Evolutionary conservation across 2,329 filamentous ascomycete genomes (phyloP).

Genomic region (Xylaria sp.): DNA sequence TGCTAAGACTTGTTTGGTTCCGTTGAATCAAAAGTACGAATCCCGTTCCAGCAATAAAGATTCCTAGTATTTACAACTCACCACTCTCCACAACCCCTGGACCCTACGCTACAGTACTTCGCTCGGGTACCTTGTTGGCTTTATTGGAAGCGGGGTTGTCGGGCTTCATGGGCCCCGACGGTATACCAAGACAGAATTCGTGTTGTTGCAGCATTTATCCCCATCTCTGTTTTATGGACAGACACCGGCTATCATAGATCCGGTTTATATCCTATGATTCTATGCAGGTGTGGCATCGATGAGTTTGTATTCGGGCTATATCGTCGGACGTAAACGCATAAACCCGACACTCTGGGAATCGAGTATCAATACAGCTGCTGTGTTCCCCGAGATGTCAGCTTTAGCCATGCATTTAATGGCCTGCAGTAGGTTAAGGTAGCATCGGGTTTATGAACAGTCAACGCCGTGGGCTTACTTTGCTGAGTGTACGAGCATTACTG

Average conservation of each 20-base stretch:
- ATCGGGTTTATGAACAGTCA: too few relatives aligned
- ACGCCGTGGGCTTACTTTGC: background rate
- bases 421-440: too few relatives aligned
- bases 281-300: background rate
- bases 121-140: background rate
- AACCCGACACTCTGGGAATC: background rate
- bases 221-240: background rate
- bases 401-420: background rate
- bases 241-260: background rate
- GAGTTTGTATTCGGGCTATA: background rate
- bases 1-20: background rate
- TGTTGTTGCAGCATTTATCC: background rate
- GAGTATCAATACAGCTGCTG: background rate
- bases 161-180: background rate
- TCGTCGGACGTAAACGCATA: background rate
- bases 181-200: background rate
- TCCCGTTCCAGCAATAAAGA: slow-evolving; percentile 1
- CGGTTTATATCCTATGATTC: background rate
- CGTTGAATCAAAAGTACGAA: background rate
- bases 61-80: background rate
- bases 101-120: background rate
- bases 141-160: background rate
- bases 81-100: background rate
- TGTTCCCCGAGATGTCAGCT: background rate
- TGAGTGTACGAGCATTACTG: background rate